Evolutionary conservation across 768 basidiomycete species (phyloP).

Genomic region (Clitopilus hobsonii): DNA sequence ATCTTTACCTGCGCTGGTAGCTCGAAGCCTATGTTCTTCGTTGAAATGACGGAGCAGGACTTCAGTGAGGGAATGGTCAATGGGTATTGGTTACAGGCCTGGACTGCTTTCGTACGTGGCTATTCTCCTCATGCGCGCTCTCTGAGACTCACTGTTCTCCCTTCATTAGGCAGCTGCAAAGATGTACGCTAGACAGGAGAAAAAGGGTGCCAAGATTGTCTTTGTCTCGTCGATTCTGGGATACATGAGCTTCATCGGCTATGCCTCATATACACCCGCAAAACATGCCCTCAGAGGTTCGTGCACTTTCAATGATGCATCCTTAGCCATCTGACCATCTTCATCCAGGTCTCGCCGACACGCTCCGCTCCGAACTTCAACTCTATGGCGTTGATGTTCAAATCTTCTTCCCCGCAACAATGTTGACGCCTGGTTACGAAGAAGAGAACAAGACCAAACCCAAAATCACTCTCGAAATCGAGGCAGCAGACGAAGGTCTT

Average conservation of each 20-base stretch:
- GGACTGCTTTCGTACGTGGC: conserved; percentile 50
- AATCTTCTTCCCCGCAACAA: conserved; percentile 80
- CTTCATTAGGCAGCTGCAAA: conserved; percentile 56
- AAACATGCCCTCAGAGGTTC: conserved; percentile 84
- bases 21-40: conserved; percentile 65
- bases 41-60: conserved; percentile 61
- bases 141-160: background rate
- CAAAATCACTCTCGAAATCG: conserved; percentile 67
- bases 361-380: conserved; percentile 72
- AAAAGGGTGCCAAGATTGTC: conserved; percentile 62
- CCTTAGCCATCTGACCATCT: background rate
- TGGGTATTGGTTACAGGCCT: conserved; percentile 48
- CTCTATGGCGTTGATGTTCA: conserved; percentile 77
- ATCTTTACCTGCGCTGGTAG: conserved; percentile 79
- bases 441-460: conserved; percentile 79
- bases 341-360: conserved; percentile 71
- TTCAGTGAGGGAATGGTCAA: conserved; percentile 43
- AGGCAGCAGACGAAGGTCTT: conserved; percentile 62
- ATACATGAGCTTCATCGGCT: conserved; percentile 75
- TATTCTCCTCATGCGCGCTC: conserved; percentile 9
- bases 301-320: conserved; percentile 6
- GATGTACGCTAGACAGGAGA: conserved; percentile 50
- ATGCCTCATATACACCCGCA: conserved; percentile 72
- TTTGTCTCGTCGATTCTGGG: conserved; percentile 74
- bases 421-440: conserved; percentile 72